Base-by-base conservation (phyloP, 2,329 filamentous ascomycete species). In the Fusarium fujikuroi region DNA sequence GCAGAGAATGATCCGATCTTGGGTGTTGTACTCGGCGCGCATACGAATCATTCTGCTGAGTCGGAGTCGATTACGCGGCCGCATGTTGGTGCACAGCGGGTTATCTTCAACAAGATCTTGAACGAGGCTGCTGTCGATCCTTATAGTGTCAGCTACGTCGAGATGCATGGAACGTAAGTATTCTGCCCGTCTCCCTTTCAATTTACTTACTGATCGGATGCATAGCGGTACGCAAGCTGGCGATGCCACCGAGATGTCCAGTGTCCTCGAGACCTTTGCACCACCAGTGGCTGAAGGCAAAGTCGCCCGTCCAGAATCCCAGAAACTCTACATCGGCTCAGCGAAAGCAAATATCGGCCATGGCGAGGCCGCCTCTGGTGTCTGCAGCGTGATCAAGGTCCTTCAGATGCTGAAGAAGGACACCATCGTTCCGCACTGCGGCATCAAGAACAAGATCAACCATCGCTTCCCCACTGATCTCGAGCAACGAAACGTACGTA, bases 201-300 rank as follows among this genome's bases (percentile, higher is more conserved):
- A 5, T 1, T 32, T 2, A 23, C 2, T 2, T 32, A 18, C 46
- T 49, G 3, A 49, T n/a, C 15, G 7, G 1, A 0, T 32, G 0
- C 7, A 32, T 14, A 49, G 46, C 21, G 46, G 46, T 5, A 49
- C 46, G 15, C 94, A 97, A 80, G 94, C 93, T 42, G 95, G 94
- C 63, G 95, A 97, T 78, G 91, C 91, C 5, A 92, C 90, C 3
- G 95, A 97, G 80, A 95, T 96, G 92, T 85, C 89, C 2, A 94
- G 92, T 0, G 93, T 97, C 50, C 89, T 91, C 6, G 82, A 85
- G 58, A 83, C 86, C 15, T 90, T 88, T 68, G 86, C 87, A 1
- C 87, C 70, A 0, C 62, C 69, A 1, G 7, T 60, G 5, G 18
- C 44, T 0, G 32, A 62, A 4, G n/a, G 47, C 5, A 68, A 68